Base-by-base conservation (phyloP, 129 eudicot genomes). In the Artemisia tridentata region DNA sequence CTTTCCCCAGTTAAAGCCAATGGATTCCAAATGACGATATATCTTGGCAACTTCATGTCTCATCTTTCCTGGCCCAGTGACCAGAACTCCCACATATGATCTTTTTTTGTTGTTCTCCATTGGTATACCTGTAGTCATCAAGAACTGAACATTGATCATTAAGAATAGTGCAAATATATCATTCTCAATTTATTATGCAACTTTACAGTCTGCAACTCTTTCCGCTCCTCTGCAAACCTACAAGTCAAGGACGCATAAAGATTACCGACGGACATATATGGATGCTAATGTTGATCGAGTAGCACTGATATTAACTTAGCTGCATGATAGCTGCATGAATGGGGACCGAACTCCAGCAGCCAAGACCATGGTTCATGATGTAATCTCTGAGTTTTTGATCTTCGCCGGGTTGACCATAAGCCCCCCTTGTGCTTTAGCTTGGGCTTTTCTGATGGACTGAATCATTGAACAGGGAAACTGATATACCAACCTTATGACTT, bases 141-240 rank as follows among this genome's bases (percentile, higher is more conserved):
- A 47, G 25, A 23, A 23, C 25, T 2, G 2, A 23, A 23, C 25
- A 2, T 23, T 23, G 25, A 23, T 23, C 25, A 23, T 23, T 23
- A 23, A 23, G 25, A 23, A 23, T 23, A 23, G 2, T 23, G 25
- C 25, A 23, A 23, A 23, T 23, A 23, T 23, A 2, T 23, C 2
- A 23, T 23, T 23, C 1, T 23, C 25, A 23, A 23, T 23, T 23
- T 23, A 23, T 23, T 0, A 23, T 23, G 25, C 25, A 23, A 23
- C 98, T 88, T 78, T 96, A 80, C 72, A 92, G 80, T 73, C 96
- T 84, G 80, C 98, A 92, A 71, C 98, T 92, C 83, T 88, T 92
- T 9, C 96, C 98, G 12, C 79, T 88, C 64, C 98, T 83, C 66
- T 88, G 79, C 75, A 92, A 79, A 59, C 98, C 98, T 92, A 69